These are phyloP conservation scores for Coemansia sp. DNA, from an alignment of 192 early-diverging fungal species.

Conservation along the genomic window DNA sequence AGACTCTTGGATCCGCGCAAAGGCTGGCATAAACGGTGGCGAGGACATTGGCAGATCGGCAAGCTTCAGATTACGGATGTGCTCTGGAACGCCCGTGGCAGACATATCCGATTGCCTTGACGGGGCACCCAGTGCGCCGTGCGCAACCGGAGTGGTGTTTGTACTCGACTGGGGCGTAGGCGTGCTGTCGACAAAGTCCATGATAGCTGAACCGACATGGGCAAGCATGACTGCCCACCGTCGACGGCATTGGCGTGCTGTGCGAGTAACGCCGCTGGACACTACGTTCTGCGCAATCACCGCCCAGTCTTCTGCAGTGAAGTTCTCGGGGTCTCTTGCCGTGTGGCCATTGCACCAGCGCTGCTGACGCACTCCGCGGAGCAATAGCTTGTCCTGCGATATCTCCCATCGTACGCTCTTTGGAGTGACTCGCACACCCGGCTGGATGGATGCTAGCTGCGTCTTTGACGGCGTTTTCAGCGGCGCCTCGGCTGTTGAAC, in stretches of 20 bases:
- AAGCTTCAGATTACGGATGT: conserved; percentile 28
- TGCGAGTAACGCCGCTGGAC: conserved; percentile 15
- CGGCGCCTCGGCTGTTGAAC: not conserved
- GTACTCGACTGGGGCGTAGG: conserved; percentile 43
- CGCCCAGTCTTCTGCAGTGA: conserved; percentile 30
- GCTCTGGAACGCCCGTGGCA: conserved; percentile 1
- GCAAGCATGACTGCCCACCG: conserved; percentile 43
- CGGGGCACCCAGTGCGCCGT: not conserved
- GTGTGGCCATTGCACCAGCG: conserved; percentile 15
- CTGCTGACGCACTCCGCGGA: conserved; percentile 33
- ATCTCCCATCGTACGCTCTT: conserved; percentile 33
- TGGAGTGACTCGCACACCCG: not conserved
- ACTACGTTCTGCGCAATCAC: conserved; percentile 17
- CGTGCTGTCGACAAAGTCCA: conserved; percentile 47
- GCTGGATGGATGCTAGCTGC: not conserved
- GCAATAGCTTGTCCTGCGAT: conserved; percentile 37
- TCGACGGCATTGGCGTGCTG: conserved; percentile 34
- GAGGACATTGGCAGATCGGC: conserved; percentile 37
- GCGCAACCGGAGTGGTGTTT: conserved; percentile 18
- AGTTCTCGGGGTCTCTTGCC: conserved; percentile 28
- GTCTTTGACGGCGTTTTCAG: not conserved
- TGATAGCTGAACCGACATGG: conserved; percentile 37
- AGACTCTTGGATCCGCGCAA: conserved; percentile 6
- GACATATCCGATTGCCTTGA: not conserved
- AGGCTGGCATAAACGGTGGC: conserved; percentile 25